A percentile compares a stretch with the other conserved stretches of the same genome.
Conservation (phyloP, 176 grass and related monocot species). For the Musa troglodytarum region DNA sequence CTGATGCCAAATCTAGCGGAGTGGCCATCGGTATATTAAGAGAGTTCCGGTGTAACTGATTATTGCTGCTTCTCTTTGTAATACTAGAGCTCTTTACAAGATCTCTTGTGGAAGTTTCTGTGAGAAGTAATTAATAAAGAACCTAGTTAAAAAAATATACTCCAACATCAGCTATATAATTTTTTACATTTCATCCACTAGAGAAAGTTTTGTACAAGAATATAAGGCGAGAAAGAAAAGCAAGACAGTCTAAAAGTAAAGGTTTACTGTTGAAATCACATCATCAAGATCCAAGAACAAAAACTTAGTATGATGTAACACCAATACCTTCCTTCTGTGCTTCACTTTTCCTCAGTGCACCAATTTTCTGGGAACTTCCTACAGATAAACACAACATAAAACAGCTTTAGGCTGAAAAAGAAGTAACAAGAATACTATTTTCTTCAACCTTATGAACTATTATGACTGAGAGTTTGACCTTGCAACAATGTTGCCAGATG, state of each 20-base stretch:
- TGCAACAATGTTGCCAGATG: slow-evolving; percentile 26
- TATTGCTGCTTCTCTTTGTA: slow-evolving; percentile 38
- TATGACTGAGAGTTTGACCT: slow-evolving; percentile 44
- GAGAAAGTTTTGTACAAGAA: background rate
- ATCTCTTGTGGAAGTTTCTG: slow-evolving; percentile 31
- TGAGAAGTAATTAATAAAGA: slow-evolving; percentile 14
- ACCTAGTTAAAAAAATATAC: background rate
- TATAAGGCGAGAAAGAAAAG: slow-evolving; percentile 16
- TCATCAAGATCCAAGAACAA: background rate
- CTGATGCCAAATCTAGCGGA: slow-evolving; percentile 25
- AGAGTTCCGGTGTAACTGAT: slow-evolving; percentile 18
- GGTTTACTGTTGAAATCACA: slow-evolving; percentile 14
- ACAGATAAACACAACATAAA: background rate
- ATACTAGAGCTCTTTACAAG: slow-evolving; percentile 26
- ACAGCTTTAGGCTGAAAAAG: background rate
- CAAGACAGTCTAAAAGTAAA: slow-evolving; percentile 19
- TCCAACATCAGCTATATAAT: background rate
- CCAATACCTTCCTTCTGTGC: slow-evolving; percentile 33
- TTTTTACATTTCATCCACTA: background rate
- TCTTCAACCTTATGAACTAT: background rate
- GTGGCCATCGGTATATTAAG: background rate
- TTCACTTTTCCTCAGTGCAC: slow-evolving; percentile 30
- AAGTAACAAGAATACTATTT: background rate
- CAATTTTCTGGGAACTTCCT: background rate
- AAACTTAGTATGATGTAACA: background rate